These are phyloP conservation scores for Apophysomyces ossiformis DNA, from an alignment of 371 early-diverging fungal species.

Conservation along the genomic window DNA sequence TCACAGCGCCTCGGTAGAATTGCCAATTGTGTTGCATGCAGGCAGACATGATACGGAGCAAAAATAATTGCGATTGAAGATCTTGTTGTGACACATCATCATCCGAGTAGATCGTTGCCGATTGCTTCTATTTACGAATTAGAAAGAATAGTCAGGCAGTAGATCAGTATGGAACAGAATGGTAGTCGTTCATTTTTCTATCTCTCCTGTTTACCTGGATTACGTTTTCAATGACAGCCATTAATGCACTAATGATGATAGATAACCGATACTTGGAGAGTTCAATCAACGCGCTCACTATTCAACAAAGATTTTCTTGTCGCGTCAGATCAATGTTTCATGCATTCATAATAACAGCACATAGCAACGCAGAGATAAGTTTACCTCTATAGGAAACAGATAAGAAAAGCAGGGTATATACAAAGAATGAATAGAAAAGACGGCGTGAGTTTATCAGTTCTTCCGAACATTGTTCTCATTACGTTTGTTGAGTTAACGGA, in stretches of 20 bases:
- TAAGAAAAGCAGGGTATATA: neutral
- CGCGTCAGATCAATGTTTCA: constrained; percentile 19
- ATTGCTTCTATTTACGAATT: neutral
- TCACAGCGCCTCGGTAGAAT: constrained; percentile 40
- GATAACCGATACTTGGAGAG: constrained; percentile 53
- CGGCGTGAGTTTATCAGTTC: neutral
- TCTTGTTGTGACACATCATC: constrained; percentile 51
- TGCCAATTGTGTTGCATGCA: constrained; percentile 70
- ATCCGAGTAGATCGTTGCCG: constrained; percentile 17
- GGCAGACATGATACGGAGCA: constrained; percentile 61
- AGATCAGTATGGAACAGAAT: no score
- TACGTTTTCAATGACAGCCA: constrained; percentile 47
- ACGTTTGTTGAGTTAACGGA: constrained; percentile 5
- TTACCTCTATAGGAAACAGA: neutral
- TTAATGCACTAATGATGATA: constrained; percentile 42
- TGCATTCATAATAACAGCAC: no score
- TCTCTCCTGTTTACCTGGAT: constrained; percentile 38
- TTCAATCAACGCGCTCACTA: constrained; percentile 52
- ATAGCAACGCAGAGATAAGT: no score
- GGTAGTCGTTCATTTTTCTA: no score
- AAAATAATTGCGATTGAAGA: constrained; percentile 66
- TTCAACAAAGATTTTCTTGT: constrained; percentile 1
- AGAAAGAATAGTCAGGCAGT: no score
- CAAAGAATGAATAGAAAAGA: neutral
- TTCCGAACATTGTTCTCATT: neutral